Evolutionary conservation across 352 stramenopile species (phyloP).

Genomic region (Phytopythium delawarense): DNA sequence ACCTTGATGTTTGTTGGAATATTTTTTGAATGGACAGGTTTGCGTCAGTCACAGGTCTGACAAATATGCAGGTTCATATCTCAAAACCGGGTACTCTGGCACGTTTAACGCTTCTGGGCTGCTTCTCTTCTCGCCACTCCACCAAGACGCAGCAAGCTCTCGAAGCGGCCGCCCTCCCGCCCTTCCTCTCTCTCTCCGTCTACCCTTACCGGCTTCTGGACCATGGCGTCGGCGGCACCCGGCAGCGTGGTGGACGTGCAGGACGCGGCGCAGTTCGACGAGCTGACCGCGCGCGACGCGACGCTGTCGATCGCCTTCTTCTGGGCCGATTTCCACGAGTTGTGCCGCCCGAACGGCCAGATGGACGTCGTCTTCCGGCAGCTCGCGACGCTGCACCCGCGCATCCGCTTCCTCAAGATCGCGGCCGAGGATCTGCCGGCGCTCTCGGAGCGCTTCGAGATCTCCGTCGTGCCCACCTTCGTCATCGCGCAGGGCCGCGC

Average conservation of each 20-base stretch:
- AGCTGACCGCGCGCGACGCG: slow-evolving; percentile 66
- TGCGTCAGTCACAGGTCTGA: too few relatives aligned
- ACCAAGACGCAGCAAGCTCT: neutral
- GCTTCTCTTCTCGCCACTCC: too few relatives aligned
- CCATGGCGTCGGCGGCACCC: slow-evolving; percentile 31
- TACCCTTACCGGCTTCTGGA: neutral
- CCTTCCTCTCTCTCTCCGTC: neutral
- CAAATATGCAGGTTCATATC: too few relatives aligned
- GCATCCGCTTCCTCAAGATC: slow-evolving; percentile 84
- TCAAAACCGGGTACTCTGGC: too few relatives aligned
- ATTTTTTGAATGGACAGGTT: too few relatives aligned
- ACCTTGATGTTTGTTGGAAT: too few relatives aligned
- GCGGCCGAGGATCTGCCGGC: slow-evolving; percentile 80
- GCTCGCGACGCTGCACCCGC: slow-evolving; percentile 74
- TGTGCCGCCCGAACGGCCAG: slow-evolving; percentile 77
- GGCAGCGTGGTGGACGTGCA: slow-evolving; percentile 68
- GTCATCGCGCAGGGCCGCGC: slow-evolving; percentile 77
- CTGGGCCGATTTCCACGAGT: slow-evolving; percentile 83
- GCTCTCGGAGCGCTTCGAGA: slow-evolving; percentile 84
- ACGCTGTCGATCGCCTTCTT: slow-evolving; percentile 82
- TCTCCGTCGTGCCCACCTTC: slow-evolving; percentile 94
- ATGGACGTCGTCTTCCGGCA: slow-evolving; percentile 84
- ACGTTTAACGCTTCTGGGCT: too few relatives aligned
- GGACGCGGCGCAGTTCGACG: slow-evolving; percentile 70
- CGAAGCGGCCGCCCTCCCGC: neutral